Evolutionary conservation across 2,329 filamentous ascomycete species (phyloP), one percentile per base, ranked within the genome.

Genomic region (Trichophyton benhamiae): DNA sequence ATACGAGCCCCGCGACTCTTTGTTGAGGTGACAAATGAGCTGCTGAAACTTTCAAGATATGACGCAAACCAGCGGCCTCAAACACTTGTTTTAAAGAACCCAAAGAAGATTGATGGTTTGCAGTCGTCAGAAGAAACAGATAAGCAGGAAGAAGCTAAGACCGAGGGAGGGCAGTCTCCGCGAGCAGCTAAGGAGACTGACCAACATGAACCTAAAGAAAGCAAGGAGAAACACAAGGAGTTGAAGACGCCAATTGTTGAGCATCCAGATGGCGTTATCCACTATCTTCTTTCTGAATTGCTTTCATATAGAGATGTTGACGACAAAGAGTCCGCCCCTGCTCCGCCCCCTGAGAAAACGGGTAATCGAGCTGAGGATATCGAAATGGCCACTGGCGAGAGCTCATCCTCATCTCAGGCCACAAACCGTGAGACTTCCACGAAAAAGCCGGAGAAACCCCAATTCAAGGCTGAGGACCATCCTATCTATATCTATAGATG

Each of bases 401-500:
- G 69, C 27, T 68, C 71, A 52, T 68, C 71, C 57, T 71, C 66
- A 42, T 68, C 69, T 30, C 72, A 55, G 41, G 58, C 60, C 59
- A 58, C 58, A 22, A 53, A 46, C 11, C 22, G 41, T 7, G 61
- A 59, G 3, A 3, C 60, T 9, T 4, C 58, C 3, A 8, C 82
- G 60, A 85, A 87, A 72, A 89, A 90, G 70, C 62, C 76, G 3
- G 75, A 84, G 9, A 95, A 95, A 75, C 78, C 83, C 0, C 77
- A 83, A 0, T 97, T 97, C 80, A 96, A 95, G 75, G 80, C 89
- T 0, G 91, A 96, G 58, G 88, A 96, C 38, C 91, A 99, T 72
- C 90, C 91, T 0, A 96, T 96, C 63, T 99, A 95, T 75, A 87
- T 97, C 60, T 99, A 97, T 71, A 85, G 94, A 57, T 96, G 92